Base-by-base conservation (phyloP, 2,329 filamentous ascomycete genomes). In the Coniochaeta pulveracea region DNA sequence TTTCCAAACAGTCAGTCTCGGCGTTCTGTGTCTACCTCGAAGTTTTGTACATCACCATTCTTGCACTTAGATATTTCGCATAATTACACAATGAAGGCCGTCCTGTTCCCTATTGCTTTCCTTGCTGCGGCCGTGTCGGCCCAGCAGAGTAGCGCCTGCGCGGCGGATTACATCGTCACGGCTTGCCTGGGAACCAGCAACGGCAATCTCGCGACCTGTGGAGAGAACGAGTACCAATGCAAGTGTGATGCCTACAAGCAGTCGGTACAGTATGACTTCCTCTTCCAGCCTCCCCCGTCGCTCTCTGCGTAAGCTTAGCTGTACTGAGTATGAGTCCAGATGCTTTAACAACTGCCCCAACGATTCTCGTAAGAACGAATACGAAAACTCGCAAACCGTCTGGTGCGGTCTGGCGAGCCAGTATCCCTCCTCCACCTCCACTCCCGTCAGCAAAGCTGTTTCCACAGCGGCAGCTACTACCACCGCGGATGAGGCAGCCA, bases 311-410 rank as follows among this genome's bases (percentile, higher is more conserved):
- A 18, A 16, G 11, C 3, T n/a, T 26, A 8, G n/a, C 21, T 23
- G 8, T n/a, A 23, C 21, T 23, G 10, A 5, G 30, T 26, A 25
- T 10, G 3, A 12, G 6, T 19, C 28, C 36, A 66, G 63, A 40
- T 71, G 66, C 63, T 71, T 60, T 56, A 66, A 67, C 58, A 70
- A 71, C 61, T 71, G 67, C 57, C 67, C 67, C 47, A 54, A 63
- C 44, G 66, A 71, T 50, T 2, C 47, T 33, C 55, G 60, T 28
- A 51, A 46, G 39, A 34, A 43, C 34, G 34, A 47, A 14, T 55
- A 54, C 42, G 40, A 52, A 32, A 47, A 52, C 43, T 56, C 63
- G 47, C 55, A 62, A 40, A 47, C 48, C 38, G 54, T 58, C 45
- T 61, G 52, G 56, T 70, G 66, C 57, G 47, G 51, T 36, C 57